These are phyloP conservation scores for Termitomyces sp. DNA, from an alignment of 768 basidiomycete genomes.

Conservation along the genomic window DNA sequence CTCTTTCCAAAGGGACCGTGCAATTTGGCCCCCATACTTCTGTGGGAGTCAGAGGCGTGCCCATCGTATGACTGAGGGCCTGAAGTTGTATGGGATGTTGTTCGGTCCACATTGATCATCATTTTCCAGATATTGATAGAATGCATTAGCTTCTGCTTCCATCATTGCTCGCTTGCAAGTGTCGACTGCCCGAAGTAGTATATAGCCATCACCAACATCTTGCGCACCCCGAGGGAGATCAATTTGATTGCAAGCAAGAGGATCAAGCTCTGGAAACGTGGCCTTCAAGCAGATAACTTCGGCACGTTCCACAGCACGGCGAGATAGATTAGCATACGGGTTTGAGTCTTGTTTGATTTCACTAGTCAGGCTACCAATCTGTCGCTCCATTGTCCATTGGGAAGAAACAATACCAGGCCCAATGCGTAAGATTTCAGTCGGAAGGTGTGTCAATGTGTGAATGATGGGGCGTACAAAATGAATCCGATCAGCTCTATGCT, in stretches of 20 bases:
- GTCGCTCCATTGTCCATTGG: constrained; percentile 15
- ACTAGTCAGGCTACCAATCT: constrained; percentile 11
- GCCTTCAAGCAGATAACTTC: constrained; percentile 24
- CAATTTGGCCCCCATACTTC: constrained; percentile 21
- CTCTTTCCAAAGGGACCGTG: constrained; percentile 18
- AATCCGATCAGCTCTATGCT: neutral
- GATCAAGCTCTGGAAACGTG: constrained; percentile 20
- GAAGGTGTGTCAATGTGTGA: constrained; percentile 1
- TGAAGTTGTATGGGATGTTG: constrained; percentile 8
- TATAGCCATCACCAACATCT: constrained; percentile 22
- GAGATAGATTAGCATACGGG: constrained; percentile 23
- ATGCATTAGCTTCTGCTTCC: neutral
- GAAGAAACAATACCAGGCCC: constrained; percentile 13
- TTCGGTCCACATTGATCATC: neutral
- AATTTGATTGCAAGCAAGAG: neutral
- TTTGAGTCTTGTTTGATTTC: constrained; percentile 21
- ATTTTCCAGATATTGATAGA: neutral
- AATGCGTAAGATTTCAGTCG: constrained; percentile 2
- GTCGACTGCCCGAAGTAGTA: constrained; percentile 21
- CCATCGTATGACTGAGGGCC: constrained; percentile 15
- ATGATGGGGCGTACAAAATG: neutral
- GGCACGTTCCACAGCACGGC: constrained; percentile 11
- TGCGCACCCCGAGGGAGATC: constrained; percentile 12
- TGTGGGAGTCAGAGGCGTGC: constrained; percentile 17
- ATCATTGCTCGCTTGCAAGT: constrained; percentile 3